Conservation (phyloP, 164 flowering plant genomes). For the Amborella trichopoda region DNA sequence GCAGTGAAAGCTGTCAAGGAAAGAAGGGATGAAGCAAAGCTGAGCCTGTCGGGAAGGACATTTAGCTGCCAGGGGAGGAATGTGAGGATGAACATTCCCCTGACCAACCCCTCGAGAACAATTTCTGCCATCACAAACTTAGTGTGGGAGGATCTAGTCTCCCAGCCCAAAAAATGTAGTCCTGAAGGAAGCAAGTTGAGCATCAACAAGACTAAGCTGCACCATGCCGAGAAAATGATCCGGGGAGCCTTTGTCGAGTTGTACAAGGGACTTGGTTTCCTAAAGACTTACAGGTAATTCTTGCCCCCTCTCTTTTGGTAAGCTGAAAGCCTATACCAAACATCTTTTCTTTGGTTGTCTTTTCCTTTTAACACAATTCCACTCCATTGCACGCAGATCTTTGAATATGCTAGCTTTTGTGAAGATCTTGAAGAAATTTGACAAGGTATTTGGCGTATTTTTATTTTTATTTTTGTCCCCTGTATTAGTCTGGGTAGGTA, state of each 20-base stretch:
- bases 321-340: too few relatives aligned
- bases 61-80: constrained; percentile 69
- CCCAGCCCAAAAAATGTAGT: constrained; percentile 54
- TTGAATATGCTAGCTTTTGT: constrained; percentile 94
- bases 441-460: constrained; percentile 43
- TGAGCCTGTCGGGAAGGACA: constrained; percentile 29
- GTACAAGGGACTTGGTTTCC: constrained; percentile 78
- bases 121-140: constrained; percentile 67
- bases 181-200: constrained; percentile 40
- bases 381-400: too few relatives aligned
- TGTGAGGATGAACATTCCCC: constrained; percentile 61
- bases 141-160: constrained; percentile 64
- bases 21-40: constrained; percentile 36
- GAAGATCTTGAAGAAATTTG: constrained; percentile 93
- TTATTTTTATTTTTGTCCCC: too few relatives aligned
- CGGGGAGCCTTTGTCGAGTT: constrained; percentile 75
- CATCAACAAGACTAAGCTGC: constrained; percentile 66
- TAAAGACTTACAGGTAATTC: constrained; percentile 75
- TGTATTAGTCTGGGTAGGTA: neutral
- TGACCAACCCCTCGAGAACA: constrained; percentile 73
- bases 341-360: too few relatives aligned
- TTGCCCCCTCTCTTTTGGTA: too few relatives aligned
- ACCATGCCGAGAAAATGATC: constrained; percentile 93
- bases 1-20: constrained; percentile 25
- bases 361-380: too few relatives aligned